Conservation (phyloP, 148 eudicot species). For the Linanthus parryae region DNA sequence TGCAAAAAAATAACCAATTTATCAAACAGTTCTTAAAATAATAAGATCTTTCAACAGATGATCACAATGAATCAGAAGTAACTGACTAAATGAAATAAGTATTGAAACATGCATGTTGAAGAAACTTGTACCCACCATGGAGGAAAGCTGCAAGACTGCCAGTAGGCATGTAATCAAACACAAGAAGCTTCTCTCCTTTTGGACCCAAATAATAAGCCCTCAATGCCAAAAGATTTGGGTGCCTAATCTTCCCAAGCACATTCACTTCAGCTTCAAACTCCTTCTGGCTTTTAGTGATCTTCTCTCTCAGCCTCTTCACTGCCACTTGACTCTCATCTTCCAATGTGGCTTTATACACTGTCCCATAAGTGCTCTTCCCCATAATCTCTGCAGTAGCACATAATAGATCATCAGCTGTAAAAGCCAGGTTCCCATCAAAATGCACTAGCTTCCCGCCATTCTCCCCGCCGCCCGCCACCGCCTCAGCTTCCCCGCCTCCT, state of each 20-base stretch:
- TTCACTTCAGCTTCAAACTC: constrained; percentile 86
- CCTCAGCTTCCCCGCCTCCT: constrained; percentile 34
- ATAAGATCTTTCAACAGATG: too few relatives aligned
- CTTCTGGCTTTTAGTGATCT: constrained; percentile 61
- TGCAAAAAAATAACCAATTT: constrained; percentile 17
- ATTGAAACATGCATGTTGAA: too few relatives aligned
- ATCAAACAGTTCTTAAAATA: background rate
- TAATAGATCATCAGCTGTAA: constrained; percentile 81
- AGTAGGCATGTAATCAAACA: constrained; percentile 75
- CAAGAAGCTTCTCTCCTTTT: constrained; percentile 93
- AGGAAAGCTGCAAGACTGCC: constrained; percentile 76
- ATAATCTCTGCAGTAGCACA: constrained; percentile 94
- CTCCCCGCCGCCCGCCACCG: constrained; percentile 54
- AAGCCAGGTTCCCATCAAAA: constrained; percentile 73
- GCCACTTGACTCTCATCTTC: constrained; percentile 86
- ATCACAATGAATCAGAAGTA: too few relatives aligned
- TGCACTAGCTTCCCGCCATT: constrained; percentile 81
- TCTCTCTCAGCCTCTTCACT: constrained; percentile 78
- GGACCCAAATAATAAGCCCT: constrained; percentile 91
- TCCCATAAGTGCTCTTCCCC: constrained; percentile 94
- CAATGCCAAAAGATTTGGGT: constrained; percentile 78
- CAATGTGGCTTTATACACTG: constrained; percentile 81
- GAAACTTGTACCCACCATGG: constrained; percentile 72
- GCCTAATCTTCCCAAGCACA: constrained; percentile 67
- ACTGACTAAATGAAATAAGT: too few relatives aligned